These are phyloP conservation scores for Candida sanyiensis DNA, from an alignment of 805 yeast species.

Conservation along the genomic window DNA sequence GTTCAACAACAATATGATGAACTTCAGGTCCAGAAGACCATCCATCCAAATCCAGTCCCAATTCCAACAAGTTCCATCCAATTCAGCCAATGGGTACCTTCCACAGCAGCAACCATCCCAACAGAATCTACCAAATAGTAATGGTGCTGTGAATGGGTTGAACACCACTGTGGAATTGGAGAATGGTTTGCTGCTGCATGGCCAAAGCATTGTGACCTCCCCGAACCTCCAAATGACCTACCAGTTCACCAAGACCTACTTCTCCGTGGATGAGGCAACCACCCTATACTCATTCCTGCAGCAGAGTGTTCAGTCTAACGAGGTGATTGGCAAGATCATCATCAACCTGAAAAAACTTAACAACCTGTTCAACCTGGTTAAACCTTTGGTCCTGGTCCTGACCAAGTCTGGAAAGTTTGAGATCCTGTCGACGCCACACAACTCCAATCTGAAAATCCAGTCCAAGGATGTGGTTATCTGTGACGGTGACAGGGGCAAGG, in stretches of 20 bases:
- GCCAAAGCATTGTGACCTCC: conserved; percentile 54
- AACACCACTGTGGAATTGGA: conserved; percentile 37
- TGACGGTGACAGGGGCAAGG: conserved; percentile 84
- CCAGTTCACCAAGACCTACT: conserved; percentile 46
- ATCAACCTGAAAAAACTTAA: conserved; percentile 25
- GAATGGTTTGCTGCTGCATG: conserved; percentile 55
- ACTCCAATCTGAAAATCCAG: conserved; percentile 52
- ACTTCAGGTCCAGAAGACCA: conserved; percentile 25
- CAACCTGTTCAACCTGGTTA: conserved; percentile 22
- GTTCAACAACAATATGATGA: conserved; percentile 12
- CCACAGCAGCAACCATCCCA: conserved; percentile 13
- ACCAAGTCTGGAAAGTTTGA: conserved; percentile 66
- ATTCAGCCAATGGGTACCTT: conserved; percentile 8
- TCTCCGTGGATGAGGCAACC: conserved; percentile 40
- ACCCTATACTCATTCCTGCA: conserved; percentile 35
- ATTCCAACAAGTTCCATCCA: conserved; percentile 10
- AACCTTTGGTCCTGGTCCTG: conserved; percentile 40
- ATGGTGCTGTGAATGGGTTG: no score
- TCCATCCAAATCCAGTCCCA: conserved; percentile 17
- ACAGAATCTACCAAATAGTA: conserved; percentile 9
- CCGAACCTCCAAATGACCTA: conserved; percentile 47
- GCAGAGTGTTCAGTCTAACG: conserved; percentile 28
- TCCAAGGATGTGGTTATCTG: conserved; percentile 66
- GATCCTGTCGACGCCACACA: conserved; percentile 58
- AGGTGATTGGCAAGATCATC: conserved; percentile 22